Base-by-base conservation (phyloP, 2,329 filamentous ascomycete species). In the Harringtonia lauricola region DNA sequence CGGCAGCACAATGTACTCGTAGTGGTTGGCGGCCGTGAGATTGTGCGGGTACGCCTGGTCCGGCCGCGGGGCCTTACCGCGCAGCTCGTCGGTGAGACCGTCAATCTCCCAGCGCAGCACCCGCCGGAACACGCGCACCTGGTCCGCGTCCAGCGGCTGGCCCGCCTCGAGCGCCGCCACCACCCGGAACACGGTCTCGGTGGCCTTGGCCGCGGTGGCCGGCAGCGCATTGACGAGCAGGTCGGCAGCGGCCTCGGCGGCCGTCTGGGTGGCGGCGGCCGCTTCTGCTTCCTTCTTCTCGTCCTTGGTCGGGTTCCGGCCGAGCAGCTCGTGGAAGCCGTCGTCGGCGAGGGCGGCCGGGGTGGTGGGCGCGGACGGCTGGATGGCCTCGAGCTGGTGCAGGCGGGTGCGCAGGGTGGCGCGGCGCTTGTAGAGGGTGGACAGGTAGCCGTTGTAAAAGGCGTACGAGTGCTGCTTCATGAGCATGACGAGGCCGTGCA, bases 391-490 rank as follows among this genome's bases (percentile, higher is more conserved):
- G 3, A 86, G 66, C 49, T 79, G 69, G 44, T 73, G 68, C 22
- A 86, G 59, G 45, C 66, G 70, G 5, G 52, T 55, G 10, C 65
- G 56, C n/a, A 76, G 58, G n/a, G 59, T 54, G 12, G 55, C 51
- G 2, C 72, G 65, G 44, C 65, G 66, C 46, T 73, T 70, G 54
- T 79, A 76, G 3, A 76, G 64, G 18, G 74, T 71, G 3, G 74
- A 86, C 41, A 81, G 65, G 49, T 88, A 74, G 8, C 85, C 84
- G 53, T 88, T 89, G 60, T 86, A 88, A 52, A 86, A 86, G 5
- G 81, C 72, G 55, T 86, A 88, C 17, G 79, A 83, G 57, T 88
- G 85, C 60, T 87, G 83, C 64, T 90, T 90, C 85, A 89, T 89
- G 21, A 89, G 58, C 70, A 88, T 82, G 3, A 83, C 76, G 44